Base-by-base conservation (phyloP, 192 early-diverging fungal genomes). In the Coemansia sp. region DNA sequence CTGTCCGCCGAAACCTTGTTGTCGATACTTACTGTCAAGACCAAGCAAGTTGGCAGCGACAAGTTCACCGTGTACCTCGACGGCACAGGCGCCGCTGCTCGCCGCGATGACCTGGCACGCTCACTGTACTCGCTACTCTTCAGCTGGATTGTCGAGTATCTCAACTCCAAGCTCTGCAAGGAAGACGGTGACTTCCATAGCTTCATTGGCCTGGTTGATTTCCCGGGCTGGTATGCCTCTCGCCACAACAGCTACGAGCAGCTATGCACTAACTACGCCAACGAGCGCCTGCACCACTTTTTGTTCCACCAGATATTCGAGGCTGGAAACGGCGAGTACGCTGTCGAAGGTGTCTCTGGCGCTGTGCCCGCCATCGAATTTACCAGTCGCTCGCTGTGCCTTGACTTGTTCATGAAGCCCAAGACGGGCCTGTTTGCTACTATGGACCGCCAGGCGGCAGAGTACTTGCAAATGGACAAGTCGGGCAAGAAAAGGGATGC, bases 191-290 rank as follows among this genome's bases (percentile, higher is more conserved):
- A 85, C 44, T 80, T 84, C 50, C 83, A 85, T 66, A 92, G 85
- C 82, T 90, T 90, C 70, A 90, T 93, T 68, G 93, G 93, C 61
- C 84, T 98, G 48, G 83, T 95, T 20, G 96, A 98, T 72, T 84
- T 95, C 34, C 86, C 91, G 64, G 94, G 96, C 8, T 94, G 93
- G 83, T 82, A 88, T 64, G 34, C 68, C 12, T 6, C 66, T 29
- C 77, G 75, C 34, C 40, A 55, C 42, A 80, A 61, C 56, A 66
- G 74, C 71, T 91, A 87, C 71, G 87, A 84, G 82, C 80, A 80
- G 75, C 84, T 71, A 76, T 95, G 79, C 87, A 90, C 71, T 87
- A 95, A 95, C 80, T 94, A 90, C 71, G 89, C 94, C 61, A 95
- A 92, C 78, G 95, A 97, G 79, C 88, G 94, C 60, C 78, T 96